These are phyloP conservation scores for Sergeia podlipaevii DNA, from an alignment of 208 protist species.

Conservation along the genomic window DNA sequence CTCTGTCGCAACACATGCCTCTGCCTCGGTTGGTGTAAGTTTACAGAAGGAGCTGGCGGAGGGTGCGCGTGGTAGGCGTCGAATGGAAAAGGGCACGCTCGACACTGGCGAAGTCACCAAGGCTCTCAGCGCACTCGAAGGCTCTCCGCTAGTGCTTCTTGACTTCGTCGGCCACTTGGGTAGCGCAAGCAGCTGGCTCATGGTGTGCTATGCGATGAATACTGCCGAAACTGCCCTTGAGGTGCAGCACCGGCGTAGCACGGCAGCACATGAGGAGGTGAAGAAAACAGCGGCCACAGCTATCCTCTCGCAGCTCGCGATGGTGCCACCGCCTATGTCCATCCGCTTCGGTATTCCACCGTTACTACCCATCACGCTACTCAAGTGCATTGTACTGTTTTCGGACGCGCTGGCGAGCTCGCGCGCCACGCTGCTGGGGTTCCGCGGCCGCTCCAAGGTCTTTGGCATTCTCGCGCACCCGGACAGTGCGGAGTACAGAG, in stretches of 20 bases:
- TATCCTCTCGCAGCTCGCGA: constrained; percentile 63
- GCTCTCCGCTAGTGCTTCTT: constrained; percentile 48
- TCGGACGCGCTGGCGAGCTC: constrained; percentile 44
- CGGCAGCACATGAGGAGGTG: constrained; percentile 16
- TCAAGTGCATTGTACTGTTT: constrained; percentile 15
- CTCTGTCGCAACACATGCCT: not conserved
- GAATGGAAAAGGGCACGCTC: constrained; percentile 1
- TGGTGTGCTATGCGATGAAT: constrained; percentile 58
- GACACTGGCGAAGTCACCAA: too few relatives aligned
- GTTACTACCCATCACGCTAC: constrained; percentile 8
- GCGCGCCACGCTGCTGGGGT: constrained; percentile 50
- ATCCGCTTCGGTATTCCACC: too few relatives aligned
- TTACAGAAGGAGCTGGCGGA: not conserved
- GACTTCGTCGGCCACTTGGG: constrained; percentile 67
- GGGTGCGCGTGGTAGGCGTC: not conserved
- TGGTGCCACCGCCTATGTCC: constrained; percentile 27
- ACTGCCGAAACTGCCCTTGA: constrained; percentile 54
- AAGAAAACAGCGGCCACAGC: constrained; percentile 26
- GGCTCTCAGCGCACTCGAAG: constrained; percentile 21
- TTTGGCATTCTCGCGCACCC: constrained; percentile 39
- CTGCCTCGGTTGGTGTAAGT: not conserved
- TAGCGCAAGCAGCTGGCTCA: constrained; percentile 50
- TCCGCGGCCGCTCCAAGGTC: constrained; percentile 33
- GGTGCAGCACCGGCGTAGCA: constrained; percentile 34
- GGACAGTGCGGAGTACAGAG: constrained; percentile 51